Evolutionary conservation across 2,329 filamentous ascomycete genomes (phyloP).

Genomic region (Aspergillus nomiae): DNA sequence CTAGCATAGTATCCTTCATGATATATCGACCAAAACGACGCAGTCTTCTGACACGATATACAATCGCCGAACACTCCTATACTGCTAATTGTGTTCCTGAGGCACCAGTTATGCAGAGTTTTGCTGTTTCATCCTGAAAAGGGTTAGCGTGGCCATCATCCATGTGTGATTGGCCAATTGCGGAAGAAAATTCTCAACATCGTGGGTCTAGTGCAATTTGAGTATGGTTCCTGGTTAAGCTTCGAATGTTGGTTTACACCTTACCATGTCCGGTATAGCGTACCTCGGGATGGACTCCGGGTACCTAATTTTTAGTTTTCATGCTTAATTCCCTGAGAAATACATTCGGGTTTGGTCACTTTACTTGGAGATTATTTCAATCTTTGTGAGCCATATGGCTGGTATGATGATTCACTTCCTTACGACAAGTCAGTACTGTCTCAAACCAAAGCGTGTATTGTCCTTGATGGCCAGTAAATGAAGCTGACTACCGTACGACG

Average conservation of each 20-base stretch:
- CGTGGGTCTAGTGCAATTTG: background rate
- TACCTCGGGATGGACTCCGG: background rate
- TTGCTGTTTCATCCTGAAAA: background rate
- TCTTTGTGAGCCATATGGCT: background rate
- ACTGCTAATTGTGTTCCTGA: background rate
- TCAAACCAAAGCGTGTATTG: background rate
- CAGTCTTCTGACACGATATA: background rate
- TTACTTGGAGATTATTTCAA: background rate
- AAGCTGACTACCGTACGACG: background rate
- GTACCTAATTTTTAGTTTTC: background rate
- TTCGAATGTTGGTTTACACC: background rate
- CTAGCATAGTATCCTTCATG: background rate
- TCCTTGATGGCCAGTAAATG: background rate
- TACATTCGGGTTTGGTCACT: too few relatives aligned
- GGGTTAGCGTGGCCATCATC: background rate
- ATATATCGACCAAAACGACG: background rate
- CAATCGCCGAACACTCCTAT: background rate
- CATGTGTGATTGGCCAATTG: background rate
- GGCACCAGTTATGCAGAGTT: background rate
- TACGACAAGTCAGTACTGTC: background rate
- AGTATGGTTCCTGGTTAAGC: background rate
- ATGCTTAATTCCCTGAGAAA: background rate
- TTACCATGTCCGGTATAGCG: background rate
- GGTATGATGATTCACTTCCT: background rate
- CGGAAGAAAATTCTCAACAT: background rate